Conservation (phyloP, 1,139 yeast species). For the Trichomonascaceae sp. region DNA sequence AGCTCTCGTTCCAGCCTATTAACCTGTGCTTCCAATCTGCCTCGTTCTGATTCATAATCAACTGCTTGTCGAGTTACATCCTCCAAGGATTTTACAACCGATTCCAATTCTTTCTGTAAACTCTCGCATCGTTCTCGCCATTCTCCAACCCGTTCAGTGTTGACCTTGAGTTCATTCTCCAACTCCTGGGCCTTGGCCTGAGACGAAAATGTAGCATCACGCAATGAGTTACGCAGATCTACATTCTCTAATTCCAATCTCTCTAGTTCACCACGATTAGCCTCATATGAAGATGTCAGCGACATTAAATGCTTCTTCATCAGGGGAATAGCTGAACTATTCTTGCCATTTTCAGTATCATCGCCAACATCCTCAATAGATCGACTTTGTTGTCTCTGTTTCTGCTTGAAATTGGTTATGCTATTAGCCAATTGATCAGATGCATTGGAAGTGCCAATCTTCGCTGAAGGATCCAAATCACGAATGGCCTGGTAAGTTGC, state of each 20-base stretch:
- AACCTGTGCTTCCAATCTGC: constrained; percentile 25
- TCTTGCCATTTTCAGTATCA: constrained; percentile 5
- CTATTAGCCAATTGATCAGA: constrained; percentile 3
- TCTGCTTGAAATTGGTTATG: constrained; percentile 2
- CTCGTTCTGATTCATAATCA: constrained; percentile 32
- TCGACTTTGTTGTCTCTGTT: not conserved
- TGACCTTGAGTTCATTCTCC: constrained; percentile 23
- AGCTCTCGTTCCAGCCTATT: constrained; percentile 25
- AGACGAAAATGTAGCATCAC: constrained; percentile 27
- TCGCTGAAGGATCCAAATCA: constrained; percentile 4
- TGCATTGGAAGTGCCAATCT: constrained; percentile 1
- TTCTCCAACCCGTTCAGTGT: constrained; percentile 25
- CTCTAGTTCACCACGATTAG: constrained; percentile 27
- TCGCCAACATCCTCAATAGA: not conserved
- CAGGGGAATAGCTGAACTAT: constrained; percentile 16
- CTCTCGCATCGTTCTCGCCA: constrained; percentile 31
- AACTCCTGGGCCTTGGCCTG: constrained; percentile 27
- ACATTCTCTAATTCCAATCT: constrained; percentile 32
- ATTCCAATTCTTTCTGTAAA: constrained; percentile 29
- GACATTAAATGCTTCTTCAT: constrained; percentile 21
- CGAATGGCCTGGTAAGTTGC: constrained; percentile 3
- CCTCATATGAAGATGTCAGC: constrained; percentile 21
- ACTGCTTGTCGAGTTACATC: constrained; percentile 35
- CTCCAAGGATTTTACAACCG: constrained; percentile 30
- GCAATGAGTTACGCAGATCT: constrained; percentile 31